phyloP scores from a whole-genome alignment of 768 basidiomycete genomes.

The Lactarius hengduanensis region DNA sequence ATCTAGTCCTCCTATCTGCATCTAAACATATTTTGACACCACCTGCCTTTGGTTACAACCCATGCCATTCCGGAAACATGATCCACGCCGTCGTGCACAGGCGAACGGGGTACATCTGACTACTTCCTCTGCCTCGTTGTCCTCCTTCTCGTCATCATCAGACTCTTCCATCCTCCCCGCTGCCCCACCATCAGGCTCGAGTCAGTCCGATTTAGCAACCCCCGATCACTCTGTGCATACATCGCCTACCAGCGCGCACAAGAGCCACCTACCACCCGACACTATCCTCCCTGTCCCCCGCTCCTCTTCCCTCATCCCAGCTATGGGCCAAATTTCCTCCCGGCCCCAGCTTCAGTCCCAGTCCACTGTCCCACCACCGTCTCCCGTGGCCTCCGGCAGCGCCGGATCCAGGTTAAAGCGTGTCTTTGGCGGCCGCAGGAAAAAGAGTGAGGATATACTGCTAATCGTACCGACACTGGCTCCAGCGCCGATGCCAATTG shows the following conservation, averaged over 20 bases:
- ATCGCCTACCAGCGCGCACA: constrained; percentile 32
- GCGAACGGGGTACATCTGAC: constrained; percentile 36
- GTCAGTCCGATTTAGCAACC: constrained; percentile 42
- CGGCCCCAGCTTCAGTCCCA: constrained; percentile 29
- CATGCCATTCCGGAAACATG: constrained; percentile 29
- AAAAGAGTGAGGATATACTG: constrained; percentile 52
- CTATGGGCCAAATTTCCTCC: constrained; percentile 43
- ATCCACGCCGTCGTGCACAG: constrained; percentile 21
- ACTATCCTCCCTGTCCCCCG: constrained; percentile 35
- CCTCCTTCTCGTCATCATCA: constrained; percentile 46
- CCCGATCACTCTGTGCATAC: constrained; percentile 44
- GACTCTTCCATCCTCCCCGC: constrained; percentile 43
- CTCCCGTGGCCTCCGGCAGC: constrained; percentile 29
- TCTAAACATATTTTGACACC: constrained; percentile 3
- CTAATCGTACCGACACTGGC: constrained; percentile 15
- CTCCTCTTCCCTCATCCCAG: constrained; percentile 35
- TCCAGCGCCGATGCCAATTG: constrained; percentile 7
- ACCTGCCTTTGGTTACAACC: constrained; percentile 7
- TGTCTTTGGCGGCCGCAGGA: constrained; percentile 54
- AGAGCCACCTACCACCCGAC: constrained; percentile 32
- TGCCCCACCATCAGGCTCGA: constrained; percentile 38
- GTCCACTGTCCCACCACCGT: constrained; percentile 31
- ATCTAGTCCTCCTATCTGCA: constrained; percentile 27
- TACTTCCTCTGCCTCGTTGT: constrained; percentile 42
- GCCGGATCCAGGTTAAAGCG: constrained; percentile 56